phyloP scores from a whole-genome alignment of 768 basidiomycete genomes.

The Agaricus blazei region DNA sequence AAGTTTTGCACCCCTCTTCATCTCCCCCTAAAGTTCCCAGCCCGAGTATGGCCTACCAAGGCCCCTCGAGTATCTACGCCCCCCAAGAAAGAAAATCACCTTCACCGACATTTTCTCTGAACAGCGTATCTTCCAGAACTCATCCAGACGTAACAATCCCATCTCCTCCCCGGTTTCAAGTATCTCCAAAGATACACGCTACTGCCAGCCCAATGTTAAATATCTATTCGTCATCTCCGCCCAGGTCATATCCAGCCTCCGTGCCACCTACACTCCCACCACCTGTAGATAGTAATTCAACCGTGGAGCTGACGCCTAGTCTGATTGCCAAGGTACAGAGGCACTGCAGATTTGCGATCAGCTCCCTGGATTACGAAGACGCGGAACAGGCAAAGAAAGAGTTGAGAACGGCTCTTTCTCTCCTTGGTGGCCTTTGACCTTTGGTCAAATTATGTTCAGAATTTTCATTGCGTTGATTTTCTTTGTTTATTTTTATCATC shows the following conservation, averaged over 20 bases:
- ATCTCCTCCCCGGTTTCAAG: conserved; percentile 9
- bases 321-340: conserved; percentile 79
- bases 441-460: neutral
- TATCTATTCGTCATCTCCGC: conserved; percentile 1
- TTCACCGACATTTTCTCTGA: conserved; percentile 1
- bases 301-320: conserved; percentile 51
- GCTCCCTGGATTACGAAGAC: conserved; percentile 95
- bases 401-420: conserved; percentile 66
- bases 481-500: neutral
- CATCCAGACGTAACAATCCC: conserved; percentile 13
- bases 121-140: neutral
- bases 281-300: conserved; percentile 10
- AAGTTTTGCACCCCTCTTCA: conserved; percentile 22
- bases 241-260: conserved; percentile 9
- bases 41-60: conserved; percentile 15
- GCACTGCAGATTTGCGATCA: conserved; percentile 89
- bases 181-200: conserved; percentile 2
- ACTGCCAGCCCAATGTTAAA: neutral
- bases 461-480: neutral
- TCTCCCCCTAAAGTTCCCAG: conserved; percentile 15
- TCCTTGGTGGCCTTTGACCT: conserved; percentile 42
- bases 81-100: conserved; percentile 12
- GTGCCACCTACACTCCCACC: conserved; percentile 17
- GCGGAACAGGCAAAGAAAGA: conserved; percentile 81
- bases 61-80: conserved; percentile 12